A percentile compares a stretch with the other conserved stretches of the same genome.
Evolutionary conservation across 2,329 filamentous ascomycete species (phyloP).

Genomic region (Podosphaera xanthii): DNA sequence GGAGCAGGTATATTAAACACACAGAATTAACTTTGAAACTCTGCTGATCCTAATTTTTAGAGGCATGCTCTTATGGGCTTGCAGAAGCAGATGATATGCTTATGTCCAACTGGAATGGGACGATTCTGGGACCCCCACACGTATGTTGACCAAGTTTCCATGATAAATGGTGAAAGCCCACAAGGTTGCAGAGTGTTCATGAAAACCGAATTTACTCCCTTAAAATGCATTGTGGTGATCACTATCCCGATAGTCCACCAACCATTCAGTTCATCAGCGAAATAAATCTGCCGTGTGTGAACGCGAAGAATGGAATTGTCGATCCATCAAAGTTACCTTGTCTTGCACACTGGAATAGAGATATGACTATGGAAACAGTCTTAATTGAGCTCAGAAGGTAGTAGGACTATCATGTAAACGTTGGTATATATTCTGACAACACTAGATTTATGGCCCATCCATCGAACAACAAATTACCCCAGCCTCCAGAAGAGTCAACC

Average conservation of each 20-base stretch:
- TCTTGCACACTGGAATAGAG: slow-evolving; percentile 71
- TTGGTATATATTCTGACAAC: slow-evolving; percentile 1
- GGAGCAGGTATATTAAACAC: slow-evolving; percentile 45
- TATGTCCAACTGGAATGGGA: slow-evolving; percentile 98
- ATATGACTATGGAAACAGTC: slow-evolving; percentile 88
- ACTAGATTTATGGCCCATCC: slow-evolving; percentile 77
- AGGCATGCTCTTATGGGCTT: slow-evolving; percentile 91
- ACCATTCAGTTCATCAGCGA: slow-evolving; percentile 81
- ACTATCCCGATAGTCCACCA: slow-evolving; percentile 77
- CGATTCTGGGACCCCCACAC: slow-evolving; percentile 87
- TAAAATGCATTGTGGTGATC: slow-evolving; percentile 78
- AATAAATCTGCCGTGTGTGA: slow-evolving; percentile 91
- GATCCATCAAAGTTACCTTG: slow-evolving; percentile 68
- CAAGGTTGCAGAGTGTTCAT: slow-evolving; percentile 49
- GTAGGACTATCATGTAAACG: slow-evolving; percentile 11
- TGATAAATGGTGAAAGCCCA: not conserved
- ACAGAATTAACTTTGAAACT: slow-evolving; percentile 1
- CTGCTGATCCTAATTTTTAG: slow-evolving; percentile 22
- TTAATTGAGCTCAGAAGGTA: slow-evolving; percentile 67
- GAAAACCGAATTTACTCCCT: slow-evolving; percentile 98
- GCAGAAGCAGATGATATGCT: slow-evolving; percentile 83
- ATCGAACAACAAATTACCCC: slow-evolving; percentile 81
- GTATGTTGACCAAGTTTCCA: slow-evolving; percentile 29
- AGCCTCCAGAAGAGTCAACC: slow-evolving; percentile 68
- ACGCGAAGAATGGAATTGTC: slow-evolving; percentile 57